phyloP scores from a whole-genome alignment of 208 protist species.

The Jaenimonas drosophilae region DNA sequence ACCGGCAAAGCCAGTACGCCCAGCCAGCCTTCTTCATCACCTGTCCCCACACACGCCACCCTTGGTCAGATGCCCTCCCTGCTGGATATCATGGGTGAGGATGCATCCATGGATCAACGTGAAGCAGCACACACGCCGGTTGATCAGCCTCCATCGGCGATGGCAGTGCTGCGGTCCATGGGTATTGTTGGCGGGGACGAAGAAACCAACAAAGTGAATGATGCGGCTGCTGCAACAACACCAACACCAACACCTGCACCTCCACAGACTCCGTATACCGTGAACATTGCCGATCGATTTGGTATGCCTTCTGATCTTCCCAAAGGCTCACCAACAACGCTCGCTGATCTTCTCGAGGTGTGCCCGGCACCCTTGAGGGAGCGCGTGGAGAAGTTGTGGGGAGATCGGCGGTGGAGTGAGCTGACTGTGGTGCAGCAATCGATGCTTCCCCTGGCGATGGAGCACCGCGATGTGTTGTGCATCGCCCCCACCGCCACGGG shows the following conservation, averaged over 20 bases:
- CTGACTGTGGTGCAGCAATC: conserved; percentile 53
- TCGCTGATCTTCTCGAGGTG: conserved; percentile 41
- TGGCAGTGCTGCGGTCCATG: conserved; percentile 12
- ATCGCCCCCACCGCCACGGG: conserved; percentile 84
- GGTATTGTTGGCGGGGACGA: background rate
- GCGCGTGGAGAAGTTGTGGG: conserved; percentile 20
- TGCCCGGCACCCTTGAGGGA: conserved; percentile 25
- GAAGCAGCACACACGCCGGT: no score
- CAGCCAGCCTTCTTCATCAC: no score
- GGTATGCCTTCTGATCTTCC: conserved; percentile 68
- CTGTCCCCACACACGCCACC: no score
- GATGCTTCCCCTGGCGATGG: conserved; percentile 43
- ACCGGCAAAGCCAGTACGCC: no score
- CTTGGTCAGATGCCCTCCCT: no score
- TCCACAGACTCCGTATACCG: conserved; percentile 15
- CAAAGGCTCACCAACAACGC: conserved; percentile 18
- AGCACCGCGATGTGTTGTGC: conserved; percentile 75
- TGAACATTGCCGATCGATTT: conserved; percentile 46
- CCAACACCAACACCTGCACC: background rate
- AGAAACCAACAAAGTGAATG: conserved; percentile 2
- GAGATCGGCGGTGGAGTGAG: conserved; percentile 9
- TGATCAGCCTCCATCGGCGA: no score
- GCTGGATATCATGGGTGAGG: no score
- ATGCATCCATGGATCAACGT: no score
- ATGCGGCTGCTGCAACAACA: background rate